phyloP scores from a whole-genome alignment of 2,329 filamentous ascomycete species.

The Alternaria longipes region DNA sequence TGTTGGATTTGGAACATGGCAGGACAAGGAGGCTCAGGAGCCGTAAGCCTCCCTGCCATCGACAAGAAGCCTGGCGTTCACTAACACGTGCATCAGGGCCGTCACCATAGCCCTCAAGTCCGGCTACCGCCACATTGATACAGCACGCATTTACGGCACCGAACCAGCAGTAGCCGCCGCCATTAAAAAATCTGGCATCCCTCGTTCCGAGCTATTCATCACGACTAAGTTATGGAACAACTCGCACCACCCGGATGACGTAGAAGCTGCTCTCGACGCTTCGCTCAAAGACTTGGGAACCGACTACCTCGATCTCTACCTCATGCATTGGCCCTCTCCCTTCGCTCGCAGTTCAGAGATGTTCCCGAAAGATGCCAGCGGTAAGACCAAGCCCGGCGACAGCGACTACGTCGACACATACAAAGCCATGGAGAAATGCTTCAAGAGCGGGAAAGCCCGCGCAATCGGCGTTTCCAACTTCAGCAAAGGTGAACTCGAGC shows the following conservation, averaged over 20 bases:
- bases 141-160: conserved; percentile 40
- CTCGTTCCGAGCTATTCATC: conserved; percentile 52
- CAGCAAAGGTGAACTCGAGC: conserved; percentile 56
- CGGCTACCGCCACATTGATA: conserved; percentile 46
- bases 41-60: conserved; percentile 17
- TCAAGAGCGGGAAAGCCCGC: conserved; percentile 46
- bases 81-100: conserved; percentile 35
- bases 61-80: background rate
- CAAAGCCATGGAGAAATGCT: conserved; percentile 52
- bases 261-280: conserved; percentile 75
- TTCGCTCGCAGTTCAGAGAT: conserved; percentile 73
- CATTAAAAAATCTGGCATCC: conserved; percentile 44
- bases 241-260: conserved; percentile 75
- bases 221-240: conserved; percentile 91
- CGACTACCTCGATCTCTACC: conserved; percentile 89
- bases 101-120: conserved; percentile 47
- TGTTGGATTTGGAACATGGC: conserved; percentile 65
- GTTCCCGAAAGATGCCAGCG: conserved; percentile 62
- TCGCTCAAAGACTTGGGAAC: conserved; percentile 79
- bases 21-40: conserved; percentile 44
- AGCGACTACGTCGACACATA: conserved; percentile 45
- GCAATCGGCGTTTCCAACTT: conserved; percentile 50
- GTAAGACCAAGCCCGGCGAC: conserved; percentile 34
- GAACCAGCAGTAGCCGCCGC: conserved; percentile 37
- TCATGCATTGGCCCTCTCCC: conserved; percentile 82